Conservation (phyloP, 768 basidiomycete species). For the Lactifluus hygrophoroides region DNA sequence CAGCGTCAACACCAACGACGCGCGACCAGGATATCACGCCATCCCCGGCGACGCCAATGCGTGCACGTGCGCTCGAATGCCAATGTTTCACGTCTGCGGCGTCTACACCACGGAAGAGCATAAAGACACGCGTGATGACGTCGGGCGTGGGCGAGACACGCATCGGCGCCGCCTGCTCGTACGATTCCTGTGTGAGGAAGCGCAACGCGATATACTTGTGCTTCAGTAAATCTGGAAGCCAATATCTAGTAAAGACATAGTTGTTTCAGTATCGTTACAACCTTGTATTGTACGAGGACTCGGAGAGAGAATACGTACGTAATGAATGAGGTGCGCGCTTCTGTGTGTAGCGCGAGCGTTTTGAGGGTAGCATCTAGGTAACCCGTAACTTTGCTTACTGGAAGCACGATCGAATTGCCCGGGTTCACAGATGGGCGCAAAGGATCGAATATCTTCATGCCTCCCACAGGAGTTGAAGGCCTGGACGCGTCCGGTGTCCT, state of each 20-base stretch:
- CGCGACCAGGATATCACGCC: conserved; percentile 25
- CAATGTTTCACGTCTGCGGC: conserved; percentile 15
- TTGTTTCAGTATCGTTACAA: too few species aligned
- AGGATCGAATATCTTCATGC: conserved; percentile 4
- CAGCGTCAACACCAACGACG: conserved; percentile 30
- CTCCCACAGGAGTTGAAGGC: background rate
- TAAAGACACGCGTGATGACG: conserved; percentile 37
- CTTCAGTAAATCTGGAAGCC: conserved; percentile 36
- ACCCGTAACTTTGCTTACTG: conserved; percentile 24
- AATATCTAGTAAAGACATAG: conserved; percentile 25
- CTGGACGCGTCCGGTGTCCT: background rate
- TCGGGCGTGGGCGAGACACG: conserved; percentile 34
- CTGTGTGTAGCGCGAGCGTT: conserved; percentile 33
- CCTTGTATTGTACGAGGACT: conserved; percentile 9
- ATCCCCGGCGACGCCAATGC: background rate
- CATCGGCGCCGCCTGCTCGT: conserved; percentile 33
- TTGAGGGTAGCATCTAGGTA: conserved; percentile 31
- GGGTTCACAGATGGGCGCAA: background rate
- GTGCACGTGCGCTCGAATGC: background rate
- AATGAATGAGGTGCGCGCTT: conserved; percentile 40
- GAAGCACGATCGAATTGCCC: conserved; percentile 21
- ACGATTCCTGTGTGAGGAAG: conserved; percentile 38
- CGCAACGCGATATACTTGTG: conserved; percentile 35
- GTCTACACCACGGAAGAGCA: conserved; percentile 36
- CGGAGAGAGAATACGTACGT: conserved; percentile 27